A percentile compares a stretch with the other conserved stretches of the same genome.
Conservation (phyloP, 352 stramenopile species). For the Phytopythium aichiense region DNA sequence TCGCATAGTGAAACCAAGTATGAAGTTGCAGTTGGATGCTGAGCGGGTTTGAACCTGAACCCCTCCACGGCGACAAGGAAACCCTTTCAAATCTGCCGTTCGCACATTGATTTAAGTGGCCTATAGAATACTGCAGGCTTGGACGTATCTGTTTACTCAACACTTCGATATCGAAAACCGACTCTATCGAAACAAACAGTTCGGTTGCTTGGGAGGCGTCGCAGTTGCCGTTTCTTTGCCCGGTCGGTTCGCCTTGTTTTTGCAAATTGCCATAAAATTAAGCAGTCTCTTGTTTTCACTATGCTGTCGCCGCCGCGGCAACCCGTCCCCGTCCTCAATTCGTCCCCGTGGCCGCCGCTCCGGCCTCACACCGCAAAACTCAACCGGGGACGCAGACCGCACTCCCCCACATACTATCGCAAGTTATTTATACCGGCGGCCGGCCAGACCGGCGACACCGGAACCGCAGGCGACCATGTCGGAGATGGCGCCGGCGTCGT, state of each 20-base stretch:
- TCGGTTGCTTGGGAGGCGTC: background rate
- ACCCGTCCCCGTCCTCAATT: background rate
- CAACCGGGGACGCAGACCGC: background rate
- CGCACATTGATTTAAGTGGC: background rate
- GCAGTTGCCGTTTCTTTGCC: background rate
- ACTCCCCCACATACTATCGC: background rate
- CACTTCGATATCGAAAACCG: background rate
- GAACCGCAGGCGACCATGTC: constrained; percentile 25
- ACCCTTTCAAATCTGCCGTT: background rate
- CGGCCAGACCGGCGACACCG: background rate
- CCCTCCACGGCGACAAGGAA: background rate
- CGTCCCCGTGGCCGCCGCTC: too few species aligned
- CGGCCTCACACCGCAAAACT: too few species aligned
- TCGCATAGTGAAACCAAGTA: too few species aligned
- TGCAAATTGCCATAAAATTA: background rate
- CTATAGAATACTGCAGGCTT: background rate
- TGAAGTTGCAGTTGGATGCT: background rate
- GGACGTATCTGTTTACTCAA: background rate
- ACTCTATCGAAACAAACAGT: background rate
- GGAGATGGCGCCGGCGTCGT: constrained; percentile 57
- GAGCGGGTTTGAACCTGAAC: background rate
- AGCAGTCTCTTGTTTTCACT: background rate
- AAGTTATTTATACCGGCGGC: background rate
- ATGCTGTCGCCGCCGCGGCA: too few species aligned
- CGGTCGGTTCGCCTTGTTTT: background rate